A percentile compares a stretch with the other conserved stretches of the same genome.
Conservation (phyloP, 257 asterid species). For the Plantago elongata region DNA sequence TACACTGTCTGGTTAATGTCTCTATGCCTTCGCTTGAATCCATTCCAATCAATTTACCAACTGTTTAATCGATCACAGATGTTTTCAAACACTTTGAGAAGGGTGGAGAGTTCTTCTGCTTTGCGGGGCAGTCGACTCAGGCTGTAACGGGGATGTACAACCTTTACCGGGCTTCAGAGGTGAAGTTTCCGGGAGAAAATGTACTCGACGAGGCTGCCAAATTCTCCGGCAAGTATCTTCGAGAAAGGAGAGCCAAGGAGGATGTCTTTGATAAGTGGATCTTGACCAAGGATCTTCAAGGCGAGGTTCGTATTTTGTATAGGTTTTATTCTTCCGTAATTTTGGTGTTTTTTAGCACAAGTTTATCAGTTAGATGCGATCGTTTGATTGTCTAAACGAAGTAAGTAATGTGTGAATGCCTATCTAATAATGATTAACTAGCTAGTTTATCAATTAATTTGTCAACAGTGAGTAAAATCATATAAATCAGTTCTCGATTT, state of each 20-base stretch:
- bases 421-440: no score
- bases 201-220: slow-evolving; percentile 32
- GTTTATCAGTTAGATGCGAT: no score
- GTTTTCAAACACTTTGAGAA: slow-evolving; percentile 31
- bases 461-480: no score
- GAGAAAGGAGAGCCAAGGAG: slow-evolving; percentile 13
- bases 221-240: slow-evolving; percentile 27
- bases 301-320: slow-evolving; percentile 27
- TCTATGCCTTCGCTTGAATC: background rate
- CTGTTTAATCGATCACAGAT: slow-evolving; percentile 22
- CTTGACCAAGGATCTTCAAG: slow-evolving; percentile 34
- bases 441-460: no score
- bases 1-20: background rate
- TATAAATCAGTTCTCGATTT: no score
- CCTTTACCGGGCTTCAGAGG: slow-evolving; percentile 40
- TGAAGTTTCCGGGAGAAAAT: slow-evolving; percentile 35
- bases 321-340: no score
- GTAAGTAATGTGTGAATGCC: no score
- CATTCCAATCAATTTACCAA: background rate
- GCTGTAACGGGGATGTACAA: slow-evolving; percentile 12
- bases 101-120: slow-evolving; percentile 29
- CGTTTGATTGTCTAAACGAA: no score
- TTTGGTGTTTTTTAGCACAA: no score
- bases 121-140: slow-evolving; percentile 25
- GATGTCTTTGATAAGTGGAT: slow-evolving; percentile 40